Evolutionary conservation across 345 rosid genomes (phyloP), one percentile per base, ranked within the genome.

Genomic region (Brassica incana): DNA sequence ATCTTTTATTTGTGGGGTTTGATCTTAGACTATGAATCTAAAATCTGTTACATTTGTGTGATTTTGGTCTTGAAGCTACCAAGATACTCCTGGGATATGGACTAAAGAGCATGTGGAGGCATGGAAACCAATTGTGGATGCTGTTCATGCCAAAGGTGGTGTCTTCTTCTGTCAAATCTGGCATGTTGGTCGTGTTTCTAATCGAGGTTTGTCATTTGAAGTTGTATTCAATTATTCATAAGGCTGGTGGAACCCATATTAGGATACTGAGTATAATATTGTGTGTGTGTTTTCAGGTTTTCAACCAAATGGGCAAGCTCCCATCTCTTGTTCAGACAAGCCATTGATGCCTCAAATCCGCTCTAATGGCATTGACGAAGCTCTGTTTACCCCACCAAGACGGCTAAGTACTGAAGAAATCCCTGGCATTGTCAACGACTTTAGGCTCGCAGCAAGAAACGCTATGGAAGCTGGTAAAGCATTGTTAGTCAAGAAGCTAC

Each of bases 71-170:
- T 79, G 50, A 61, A 89, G 92, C 43, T 83, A 85, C 75, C 27
- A 62, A 9, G 77, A 85, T 70, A 83, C 84, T 5, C 92, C 93
- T 60, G 96, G 97, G 64, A 85, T 92, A 32, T 90, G 96, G 94
- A 89, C 90, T 2, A 87, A 88, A 77, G 96, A 86, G 77, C 97
- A 92, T 72, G 89, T 92, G 9, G 95, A 92, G 63, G 95, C 93
- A 5, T 92, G 97, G 97, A 92, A 87, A 74, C 91, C 97, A 23
- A 90, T 92, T 45, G 95, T 92, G 3, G 90, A 90, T 48, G 94
- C 95, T 65, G 95, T 92, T 84, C 95, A 89, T 83, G 90, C 91
- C 12, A 87, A 90, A 77, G 95, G 95, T 2, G 93, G 89, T 0
- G 69, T 86, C 75, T 74, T 92, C 84, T 90, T 92, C 70, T 92